Conservation (phyloP, 495 filamentous ascomycete species). For the Aspergillus panamensis region DNA sequence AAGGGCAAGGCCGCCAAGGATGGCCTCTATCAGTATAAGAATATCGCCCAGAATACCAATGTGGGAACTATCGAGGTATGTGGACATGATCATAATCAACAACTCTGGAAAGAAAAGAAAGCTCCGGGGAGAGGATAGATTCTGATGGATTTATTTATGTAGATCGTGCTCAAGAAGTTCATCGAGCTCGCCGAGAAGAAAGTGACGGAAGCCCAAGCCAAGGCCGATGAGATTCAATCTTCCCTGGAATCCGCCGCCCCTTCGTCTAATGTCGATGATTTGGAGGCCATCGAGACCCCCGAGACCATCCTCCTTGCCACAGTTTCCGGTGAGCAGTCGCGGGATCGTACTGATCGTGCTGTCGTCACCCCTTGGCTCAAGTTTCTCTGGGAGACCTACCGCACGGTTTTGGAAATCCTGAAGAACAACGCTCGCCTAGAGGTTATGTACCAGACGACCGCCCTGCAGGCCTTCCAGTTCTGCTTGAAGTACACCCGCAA, state of each 20-base stretch:
- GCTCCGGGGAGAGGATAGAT: constrained; percentile 5
- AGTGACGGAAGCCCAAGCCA: constrained; percentile 92
- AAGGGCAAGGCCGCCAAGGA: constrained; percentile 98
- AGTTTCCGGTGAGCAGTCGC: constrained; percentile 95
- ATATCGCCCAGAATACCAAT: constrained; percentile 97
- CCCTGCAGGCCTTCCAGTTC: constrained; percentile 97
- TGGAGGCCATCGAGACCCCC: constrained; percentile 95
- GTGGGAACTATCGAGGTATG: constrained; percentile 92
- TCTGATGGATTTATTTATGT: constrained; percentile 25
- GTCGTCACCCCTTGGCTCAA: constrained; percentile 99
- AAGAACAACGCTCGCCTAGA: constrained; percentile 98
- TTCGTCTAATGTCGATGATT: constrained; percentile 80
- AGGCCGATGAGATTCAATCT: constrained; percentile 91
- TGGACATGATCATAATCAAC: background rate
- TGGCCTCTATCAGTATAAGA: constrained; percentile 98
- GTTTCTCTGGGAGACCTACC: constrained; percentile 99
- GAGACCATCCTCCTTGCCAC: constrained; percentile 97
- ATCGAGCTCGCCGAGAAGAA: constrained; percentile 96
- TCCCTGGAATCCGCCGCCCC: constrained; percentile 68
- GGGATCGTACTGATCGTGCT: constrained; percentile 92
- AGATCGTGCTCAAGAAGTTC: constrained; percentile 92
- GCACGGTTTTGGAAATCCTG: constrained; percentile 94
- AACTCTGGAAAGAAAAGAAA: no score
- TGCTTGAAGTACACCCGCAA: constrained; percentile 97
- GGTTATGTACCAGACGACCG: constrained; percentile 96